Conservation (phyloP, 1,284 basidiomycete species). For the Ganoderma lingzhi region DNA sequence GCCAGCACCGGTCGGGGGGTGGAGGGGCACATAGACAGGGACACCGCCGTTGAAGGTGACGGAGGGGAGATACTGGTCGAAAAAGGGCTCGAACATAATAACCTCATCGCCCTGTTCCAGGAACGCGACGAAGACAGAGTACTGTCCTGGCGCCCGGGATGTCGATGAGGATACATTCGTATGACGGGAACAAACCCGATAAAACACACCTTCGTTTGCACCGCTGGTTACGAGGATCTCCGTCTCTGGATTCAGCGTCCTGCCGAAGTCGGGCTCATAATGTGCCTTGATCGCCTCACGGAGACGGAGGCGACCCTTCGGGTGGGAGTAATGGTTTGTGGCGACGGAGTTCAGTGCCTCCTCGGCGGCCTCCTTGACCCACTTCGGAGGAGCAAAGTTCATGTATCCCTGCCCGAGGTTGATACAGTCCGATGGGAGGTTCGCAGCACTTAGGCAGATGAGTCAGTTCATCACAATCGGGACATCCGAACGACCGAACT, state of each 20-base stretch:
- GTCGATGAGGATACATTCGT: background rate
- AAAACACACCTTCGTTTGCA: slow-evolving; percentile 85
- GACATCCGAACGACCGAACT: slow-evolving; percentile 36
- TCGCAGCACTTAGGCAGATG: slow-evolving; percentile 66
- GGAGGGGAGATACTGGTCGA: slow-evolving; percentile 95
- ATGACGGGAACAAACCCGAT: background rate
- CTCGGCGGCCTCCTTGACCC: slow-evolving; percentile 82
- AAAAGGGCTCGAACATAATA: slow-evolving; percentile 98
- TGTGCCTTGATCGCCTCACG: slow-evolving; percentile 85
- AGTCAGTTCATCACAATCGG: slow-evolving; percentile 16
- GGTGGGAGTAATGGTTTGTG: slow-evolving; percentile 91
- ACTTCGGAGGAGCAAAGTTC: slow-evolving; percentile 89
- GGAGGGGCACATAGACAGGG: slow-evolving; percentile 94
- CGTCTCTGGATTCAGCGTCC: slow-evolving; percentile 82
- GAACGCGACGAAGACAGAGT: slow-evolving; percentile 90
- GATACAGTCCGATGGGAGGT: slow-evolving; percentile 87
- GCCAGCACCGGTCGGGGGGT: slow-evolving; percentile 73
- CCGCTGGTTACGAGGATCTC: slow-evolving; percentile 97
- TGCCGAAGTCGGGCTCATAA: slow-evolving; percentile 77
- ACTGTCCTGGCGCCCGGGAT: slow-evolving; percentile 70
- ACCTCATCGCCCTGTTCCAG: slow-evolving; percentile 94
- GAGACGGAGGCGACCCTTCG: slow-evolving; percentile 86
- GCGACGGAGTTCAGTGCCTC: slow-evolving; percentile 73
- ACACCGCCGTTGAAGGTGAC: slow-evolving; percentile 93
- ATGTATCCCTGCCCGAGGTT: slow-evolving; percentile 96